Percentiles rank a stretch among this genome's conserved stretches.
Evolutionary conservation across 2,329 filamentous ascomycete species (phyloP).

Genomic region (Fusarium nanum): DNA sequence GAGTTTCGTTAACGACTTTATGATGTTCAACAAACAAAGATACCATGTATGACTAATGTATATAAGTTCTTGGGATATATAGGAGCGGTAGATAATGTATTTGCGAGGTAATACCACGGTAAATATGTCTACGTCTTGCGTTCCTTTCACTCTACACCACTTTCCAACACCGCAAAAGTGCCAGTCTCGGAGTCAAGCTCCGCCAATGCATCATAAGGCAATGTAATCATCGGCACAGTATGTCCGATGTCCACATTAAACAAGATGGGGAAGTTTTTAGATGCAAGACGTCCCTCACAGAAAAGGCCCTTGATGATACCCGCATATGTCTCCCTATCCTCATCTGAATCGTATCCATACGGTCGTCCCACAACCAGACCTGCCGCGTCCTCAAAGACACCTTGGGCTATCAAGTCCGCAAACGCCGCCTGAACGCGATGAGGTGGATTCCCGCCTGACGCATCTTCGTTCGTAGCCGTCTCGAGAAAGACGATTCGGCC

Average conservation of each 20-base stretch:
- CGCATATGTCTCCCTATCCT: conserved; percentile 46
- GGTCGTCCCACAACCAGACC: conserved; percentile 57
- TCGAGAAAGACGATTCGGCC: conserved; percentile 57
- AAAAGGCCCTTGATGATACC: conserved; percentile 49
- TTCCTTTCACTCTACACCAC: conserved; percentile 22
- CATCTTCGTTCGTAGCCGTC: conserved; percentile 52
- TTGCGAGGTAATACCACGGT: too few species aligned
- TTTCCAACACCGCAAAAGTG: conserved; percentile 50
- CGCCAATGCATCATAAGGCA: conserved; percentile 54
- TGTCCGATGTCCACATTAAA: conserved; percentile 58
- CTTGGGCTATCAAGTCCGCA: conserved; percentile 56
- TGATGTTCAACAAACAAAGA: not conserved
- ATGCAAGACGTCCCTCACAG: conserved; percentile 50
- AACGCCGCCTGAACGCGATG: conserved; percentile 49
- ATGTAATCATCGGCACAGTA: conserved; percentile 56
- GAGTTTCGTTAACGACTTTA: not conserved
- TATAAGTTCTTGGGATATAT: too few species aligned
- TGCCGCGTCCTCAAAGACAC: conserved; percentile 55
- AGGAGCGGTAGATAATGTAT: too few species aligned
- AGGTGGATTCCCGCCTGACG: conserved; percentile 34
- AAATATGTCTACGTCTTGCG: not conserved
- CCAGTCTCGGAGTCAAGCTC: conserved; percentile 54
- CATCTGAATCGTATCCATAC: conserved; percentile 54
- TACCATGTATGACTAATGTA: not conserved
- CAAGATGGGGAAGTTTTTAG: conserved; percentile 54